Conservation (phyloP, 1,284 basidiomycete genomes). For the Microbotryum lychnidis-dioicae region DNA sequence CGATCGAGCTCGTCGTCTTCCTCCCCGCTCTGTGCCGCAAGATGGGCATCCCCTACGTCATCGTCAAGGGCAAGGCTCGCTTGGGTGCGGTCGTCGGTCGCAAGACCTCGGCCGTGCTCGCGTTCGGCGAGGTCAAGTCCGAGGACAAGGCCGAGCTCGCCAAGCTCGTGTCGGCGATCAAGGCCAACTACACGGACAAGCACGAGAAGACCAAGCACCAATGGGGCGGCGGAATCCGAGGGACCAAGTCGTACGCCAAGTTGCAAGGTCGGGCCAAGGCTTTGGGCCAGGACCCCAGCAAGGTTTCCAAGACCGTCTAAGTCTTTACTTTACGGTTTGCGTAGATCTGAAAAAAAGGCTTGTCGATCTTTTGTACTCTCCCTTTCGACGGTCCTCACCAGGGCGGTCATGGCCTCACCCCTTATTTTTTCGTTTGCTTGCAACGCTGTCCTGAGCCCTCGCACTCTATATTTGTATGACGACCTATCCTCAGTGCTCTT, state of each 20-base stretch:
- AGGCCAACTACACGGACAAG: conserved; percentile 98
- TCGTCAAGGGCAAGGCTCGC: conserved; percentile 96
- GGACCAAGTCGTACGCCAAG: conserved; percentile 55
- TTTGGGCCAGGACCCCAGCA: conserved; percentile 50
- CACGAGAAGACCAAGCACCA: conserved; percentile 81
- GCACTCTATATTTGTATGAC: too few species aligned
- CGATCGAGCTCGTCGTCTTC: conserved; percentile 97
- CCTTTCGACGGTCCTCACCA: too few species aligned
- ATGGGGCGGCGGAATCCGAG: conserved; percentile 65
- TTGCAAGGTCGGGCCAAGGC: conserved; percentile 91
- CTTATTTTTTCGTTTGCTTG: too few species aligned
- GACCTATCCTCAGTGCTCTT: too few species aligned
- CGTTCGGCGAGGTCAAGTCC: conserved; percentile 85
- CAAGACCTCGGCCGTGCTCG: conserved; percentile 89
- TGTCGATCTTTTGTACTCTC: too few species aligned
- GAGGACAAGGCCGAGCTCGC: conserved; percentile 92
- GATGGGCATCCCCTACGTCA: conserved; percentile 98
- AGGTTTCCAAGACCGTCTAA: conserved; percentile 23
- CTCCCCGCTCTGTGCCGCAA: conserved; percentile 96
- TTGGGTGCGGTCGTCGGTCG: conserved; percentile 95
- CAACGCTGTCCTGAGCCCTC: too few species aligned
- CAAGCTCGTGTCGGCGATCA: conserved; percentile 84
- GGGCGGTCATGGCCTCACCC: too few species aligned
- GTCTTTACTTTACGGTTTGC: too few species aligned
- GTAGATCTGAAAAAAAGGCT: too few species aligned